Base-by-base conservation (phyloP, 1,139 yeast species). In the Taiozyma sp. region DNA sequence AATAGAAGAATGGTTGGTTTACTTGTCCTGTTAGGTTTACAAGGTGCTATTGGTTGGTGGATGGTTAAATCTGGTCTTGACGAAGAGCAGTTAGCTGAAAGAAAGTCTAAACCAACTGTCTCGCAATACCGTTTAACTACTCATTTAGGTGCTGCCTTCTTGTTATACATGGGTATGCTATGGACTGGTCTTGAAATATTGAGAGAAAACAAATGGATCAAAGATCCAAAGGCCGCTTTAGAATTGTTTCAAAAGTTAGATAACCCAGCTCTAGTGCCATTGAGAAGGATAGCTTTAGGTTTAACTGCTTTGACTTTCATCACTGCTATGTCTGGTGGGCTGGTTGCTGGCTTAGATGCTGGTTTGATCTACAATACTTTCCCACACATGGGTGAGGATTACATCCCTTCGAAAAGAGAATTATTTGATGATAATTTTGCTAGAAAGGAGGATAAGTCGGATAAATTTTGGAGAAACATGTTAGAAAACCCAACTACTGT, bases 21-120 rank as follows among this genome's bases (percentile, higher is more conserved):
- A 48, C 80, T 96, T 43, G 83, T 79, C 1, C 73, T 93, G 50
- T 76, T 95, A 53, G 99, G 97, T 13, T 72, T 95, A 46, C 99
- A 95, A 74, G 99, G 99, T 46, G 86, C 85, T 50, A 87, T 95
- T 61, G 99, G 99, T 40, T 95, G 99, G 99, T 95, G 99, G 99
- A 95, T 95, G 99, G 99, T 95, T 52, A 84, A 87, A 63, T 89
- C 97, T 8, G 99, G 99, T 44, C 78, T 95, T 56, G 96, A 92
- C 65, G 87, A 87, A 65, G 79, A 86, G 48, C 85, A 87, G 63
- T 73, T 95, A 52, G 80, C 80, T 34, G 96, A 87, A 61, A 80
- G 96, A 65, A 86, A 80, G 45, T 84, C 96, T 1, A 87, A 86
- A 61, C 99, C 99, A 16, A 90, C 99, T 0, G 99, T 95, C 2